Base-by-base conservation (phyloP, 169 alveolate genomes). In the Plasmodium malariae region DNA sequence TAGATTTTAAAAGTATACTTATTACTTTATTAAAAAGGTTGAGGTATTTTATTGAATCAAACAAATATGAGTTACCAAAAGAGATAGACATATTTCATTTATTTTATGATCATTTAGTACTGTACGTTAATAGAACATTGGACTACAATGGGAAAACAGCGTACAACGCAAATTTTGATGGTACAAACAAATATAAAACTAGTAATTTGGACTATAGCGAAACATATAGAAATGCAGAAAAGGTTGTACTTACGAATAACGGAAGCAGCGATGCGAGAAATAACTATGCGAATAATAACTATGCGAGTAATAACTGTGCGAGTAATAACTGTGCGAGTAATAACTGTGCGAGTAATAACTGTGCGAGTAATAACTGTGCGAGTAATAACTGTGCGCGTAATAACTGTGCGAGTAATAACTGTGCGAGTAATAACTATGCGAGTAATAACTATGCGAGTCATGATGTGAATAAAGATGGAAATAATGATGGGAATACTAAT, bases 1-100 rank as follows among this genome's bases (percentile, higher is more conserved):
- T 92, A 6, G 96, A 94, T 72, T 94, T 83, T 85, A 94, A 94
- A 70, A 57, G 83, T 51, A 80, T 80, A 12, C 90, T 80, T 9
- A 80, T 80, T 30, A 80, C 90, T 0, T 51, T 80, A 49, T 49
- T 80, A 57, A 80, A 80, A 55, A 80, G 90, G 26, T 36, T 80
- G n/a, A 36, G 90, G 51, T 80, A 51, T 1, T 80, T 80, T 80
- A 37, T 80, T 51, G 90, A 80, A 30, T 51, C 80, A 5, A 65
- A 80, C 51, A 80, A 51, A 26, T 63, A 14, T 2, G 90, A 80
- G 1, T 21, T 80, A 0, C 90, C 90, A 67, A 67, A 65, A 34
- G 83, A 80, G 34, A 57, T 80, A 1, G 90, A 80, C 21, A 80
- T 80, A 19, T 80, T 80, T 60, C 30, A 68, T 28, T 70, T 80